Evolutionary conservation across 768 basidiomycete species (phyloP).

Genomic region (Tricholomella constricta): DNA sequence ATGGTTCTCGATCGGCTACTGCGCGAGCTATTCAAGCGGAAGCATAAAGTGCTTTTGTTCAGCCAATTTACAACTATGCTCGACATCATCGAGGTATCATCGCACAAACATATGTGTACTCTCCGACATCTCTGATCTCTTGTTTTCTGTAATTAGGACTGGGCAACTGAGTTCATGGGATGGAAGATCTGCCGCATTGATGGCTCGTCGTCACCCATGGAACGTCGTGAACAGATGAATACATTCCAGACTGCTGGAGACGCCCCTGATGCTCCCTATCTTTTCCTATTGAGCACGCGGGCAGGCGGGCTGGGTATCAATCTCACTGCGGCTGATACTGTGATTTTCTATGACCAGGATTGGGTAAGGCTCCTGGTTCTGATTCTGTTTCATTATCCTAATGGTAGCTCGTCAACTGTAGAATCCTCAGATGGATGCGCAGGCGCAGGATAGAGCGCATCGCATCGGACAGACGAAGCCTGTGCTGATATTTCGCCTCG

Average conservation of each 20-base stretch:
- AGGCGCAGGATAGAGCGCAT: slow-evolving; percentile 95
- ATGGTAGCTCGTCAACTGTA: slow-evolving; percentile 26
- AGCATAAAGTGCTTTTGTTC: slow-evolving; percentile 85
- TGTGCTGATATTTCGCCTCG: slow-evolving; percentile 86
- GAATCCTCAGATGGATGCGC: slow-evolving; percentile 96
- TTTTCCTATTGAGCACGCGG: slow-evolving; percentile 82
- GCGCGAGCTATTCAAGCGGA: slow-evolving; percentile 73
- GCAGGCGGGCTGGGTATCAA: slow-evolving; percentile 83
- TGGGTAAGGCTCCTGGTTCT: slow-evolving; percentile 55
- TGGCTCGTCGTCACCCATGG: slow-evolving; percentile 77
- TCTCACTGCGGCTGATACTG: slow-evolving; percentile 82
- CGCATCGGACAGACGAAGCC: slow-evolving; percentile 93
- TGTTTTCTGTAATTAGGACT: slow-evolving; percentile 53
- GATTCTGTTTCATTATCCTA: not conserved
- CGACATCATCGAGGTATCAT: slow-evolving; percentile 84
- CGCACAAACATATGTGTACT: not conserved
- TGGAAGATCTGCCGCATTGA: slow-evolving; percentile 92
- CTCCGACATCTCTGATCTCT: slow-evolving; percentile 1
- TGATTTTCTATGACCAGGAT: slow-evolving; percentile 92
- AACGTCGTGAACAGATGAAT: slow-evolving; percentile 84
- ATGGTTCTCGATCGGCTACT: slow-evolving; percentile 90
- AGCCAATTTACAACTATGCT: slow-evolving; percentile 97
- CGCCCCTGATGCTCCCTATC: slow-evolving; percentile 57
- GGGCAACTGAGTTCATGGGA: slow-evolving; percentile 82
- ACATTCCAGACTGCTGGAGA: slow-evolving; percentile 77